Base-by-base conservation (phyloP, 202 grass and related monocot genomes). In the Digitaria exilis region DNA sequence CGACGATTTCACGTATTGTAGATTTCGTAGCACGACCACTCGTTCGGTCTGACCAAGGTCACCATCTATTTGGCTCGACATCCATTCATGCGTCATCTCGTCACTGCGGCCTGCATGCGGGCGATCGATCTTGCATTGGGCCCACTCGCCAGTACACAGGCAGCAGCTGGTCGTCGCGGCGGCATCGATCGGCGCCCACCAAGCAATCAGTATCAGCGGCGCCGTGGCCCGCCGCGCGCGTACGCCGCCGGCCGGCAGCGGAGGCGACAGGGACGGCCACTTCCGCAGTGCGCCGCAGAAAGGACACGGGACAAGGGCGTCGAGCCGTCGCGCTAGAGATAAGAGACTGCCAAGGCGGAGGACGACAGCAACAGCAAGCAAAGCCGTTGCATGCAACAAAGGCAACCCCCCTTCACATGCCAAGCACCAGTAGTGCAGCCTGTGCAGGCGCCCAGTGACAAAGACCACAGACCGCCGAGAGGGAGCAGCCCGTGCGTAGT, bases 191-290 rank as follows among this genome's bases (percentile, higher is more conserved):
- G 19, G 16, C 51, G 16, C 21, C 51, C n/a, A n/a, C n/a, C n/a
- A n/a, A n/a, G n/a, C n/a, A n/a, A n/a, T n/a, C n/a, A n/a, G n/a
- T n/a, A n/a, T n/a, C n/a, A n/a, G n/a, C n/a, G n/a, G n/a, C n/a
- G n/a, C n/a, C n/a, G n/a, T n/a, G n/a, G n/a, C n/a, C n/a, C n/a
- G n/a, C n/a, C n/a, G n/a, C n/a, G n/a, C n/a, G n/a, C n/a, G n/a
- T n/a, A n/a, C n/a, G n/a, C n/a, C n/a, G n/a, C n/a, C n/a, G n/a
- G n/a, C n/a, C n/a, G 55, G 80, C 67, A 77, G 56, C 52, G 22
- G 69, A 3, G 81, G 43, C 41, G 87, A 55, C 69, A 69, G 70
- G 15, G 82, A 61, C 76, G 42, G 51, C 42, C 81, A 76, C 81
- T 68, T 5, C 59, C 42, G 50, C 67, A 1, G 67, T 28, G 65